Evolutionary conservation across 1,139 yeast genomes (phyloP).

Genomic region (Yarrowia galli): DNA sequence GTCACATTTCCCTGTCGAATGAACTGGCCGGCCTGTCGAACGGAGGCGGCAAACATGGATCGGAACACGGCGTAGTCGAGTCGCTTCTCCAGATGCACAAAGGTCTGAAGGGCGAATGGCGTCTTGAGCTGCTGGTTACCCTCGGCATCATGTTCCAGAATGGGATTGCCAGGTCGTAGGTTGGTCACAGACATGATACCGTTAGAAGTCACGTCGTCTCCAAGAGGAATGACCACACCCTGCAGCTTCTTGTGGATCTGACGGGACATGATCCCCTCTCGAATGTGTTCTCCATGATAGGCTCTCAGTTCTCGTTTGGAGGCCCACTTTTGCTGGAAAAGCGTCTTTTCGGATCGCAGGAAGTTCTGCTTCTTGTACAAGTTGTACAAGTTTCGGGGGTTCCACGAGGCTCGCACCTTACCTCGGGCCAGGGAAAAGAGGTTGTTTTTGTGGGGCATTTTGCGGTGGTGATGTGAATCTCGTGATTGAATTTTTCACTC

Average conservation of each 20-base stretch:
- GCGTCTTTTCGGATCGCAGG: conserved; percentile 60
- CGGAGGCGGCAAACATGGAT: conserved; percentile 90
- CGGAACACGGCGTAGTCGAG: conserved; percentile 90
- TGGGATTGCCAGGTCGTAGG: neutral
- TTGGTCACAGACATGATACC: conserved; percentile 41
- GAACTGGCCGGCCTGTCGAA: conserved; percentile 92
- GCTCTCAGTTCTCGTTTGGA: conserved; percentile 93
- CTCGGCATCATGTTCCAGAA: conserved; percentile 40
- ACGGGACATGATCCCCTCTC: conserved; percentile 81
- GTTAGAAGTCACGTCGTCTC: conserved; percentile 50
- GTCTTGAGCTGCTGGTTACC: conserved; percentile 46
- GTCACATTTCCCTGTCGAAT: conserved; percentile 81
- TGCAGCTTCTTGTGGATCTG: conserved; percentile 75
- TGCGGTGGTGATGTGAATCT: conserved; percentile 10
- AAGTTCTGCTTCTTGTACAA: conserved; percentile 59
- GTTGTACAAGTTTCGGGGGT: conserved; percentile 89
- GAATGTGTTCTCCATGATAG: conserved; percentile 93
- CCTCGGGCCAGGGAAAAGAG: conserved; percentile 38
- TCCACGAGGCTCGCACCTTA: conserved; percentile 83
- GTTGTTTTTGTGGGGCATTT: conserved; percentile 34
- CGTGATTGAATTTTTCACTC: conserved; percentile 33
- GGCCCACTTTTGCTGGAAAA: conserved; percentile 90
- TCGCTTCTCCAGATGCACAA: conserved; percentile 84
- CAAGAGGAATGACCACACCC: conserved; percentile 75
- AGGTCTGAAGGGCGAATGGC: conserved; percentile 89